phyloP scores from a whole-genome alignment of 116 monocot genomes.

The Posidonia oceanica region DNA sequence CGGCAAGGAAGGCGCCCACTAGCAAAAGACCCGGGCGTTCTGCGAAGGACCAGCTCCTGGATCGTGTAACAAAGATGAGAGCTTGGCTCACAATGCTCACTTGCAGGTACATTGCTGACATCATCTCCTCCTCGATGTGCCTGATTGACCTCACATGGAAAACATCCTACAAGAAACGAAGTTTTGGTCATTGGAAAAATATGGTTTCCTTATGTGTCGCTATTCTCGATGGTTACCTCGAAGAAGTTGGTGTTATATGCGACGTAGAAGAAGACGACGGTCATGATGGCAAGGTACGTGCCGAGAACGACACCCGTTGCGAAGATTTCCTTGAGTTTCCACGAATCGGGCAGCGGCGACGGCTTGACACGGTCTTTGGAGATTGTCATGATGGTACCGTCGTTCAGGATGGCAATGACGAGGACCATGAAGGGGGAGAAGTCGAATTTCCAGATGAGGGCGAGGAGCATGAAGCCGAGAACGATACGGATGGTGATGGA shows the following conservation, averaged over 20 bases:
- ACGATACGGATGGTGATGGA: conserved; percentile 62
- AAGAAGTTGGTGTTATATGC: conserved; percentile 57
- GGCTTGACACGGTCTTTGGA: conserved; percentile 90
- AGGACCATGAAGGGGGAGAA: conserved; percentile 98
- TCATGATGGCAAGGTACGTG: conserved; percentile 66
- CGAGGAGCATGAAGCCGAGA: conserved; percentile 55
- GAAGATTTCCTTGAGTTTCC: conserved; percentile 87
- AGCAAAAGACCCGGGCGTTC: conserved; percentile 69
- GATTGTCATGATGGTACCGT: conserved; percentile 97
- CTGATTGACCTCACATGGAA: conserved; percentile 39
- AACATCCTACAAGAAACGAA: background rate
- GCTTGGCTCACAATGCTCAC: conserved; percentile 88
- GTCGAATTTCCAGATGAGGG: conserved; percentile 77
- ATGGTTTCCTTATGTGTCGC: too few relatives aligned
- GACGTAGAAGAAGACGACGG: conserved; percentile 71
- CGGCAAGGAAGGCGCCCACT: conserved; percentile 46
- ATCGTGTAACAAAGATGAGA: conserved; percentile 81
- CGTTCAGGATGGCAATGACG: conserved; percentile 85
- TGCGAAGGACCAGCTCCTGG: conserved; percentile 75
- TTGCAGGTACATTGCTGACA: conserved; percentile 66
- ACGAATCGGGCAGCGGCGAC: conserved; percentile 75
- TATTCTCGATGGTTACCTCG: conserved; percentile 21
- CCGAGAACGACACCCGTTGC: conserved; percentile 77
- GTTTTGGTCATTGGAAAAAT: too few relatives aligned
- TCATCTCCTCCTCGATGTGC: conserved; percentile 31